These are phyloP conservation scores for Penicillium ochrochloron DNA, from an alignment of 495 filamentous ascomycete species.

Conservation along the genomic window DNA sequence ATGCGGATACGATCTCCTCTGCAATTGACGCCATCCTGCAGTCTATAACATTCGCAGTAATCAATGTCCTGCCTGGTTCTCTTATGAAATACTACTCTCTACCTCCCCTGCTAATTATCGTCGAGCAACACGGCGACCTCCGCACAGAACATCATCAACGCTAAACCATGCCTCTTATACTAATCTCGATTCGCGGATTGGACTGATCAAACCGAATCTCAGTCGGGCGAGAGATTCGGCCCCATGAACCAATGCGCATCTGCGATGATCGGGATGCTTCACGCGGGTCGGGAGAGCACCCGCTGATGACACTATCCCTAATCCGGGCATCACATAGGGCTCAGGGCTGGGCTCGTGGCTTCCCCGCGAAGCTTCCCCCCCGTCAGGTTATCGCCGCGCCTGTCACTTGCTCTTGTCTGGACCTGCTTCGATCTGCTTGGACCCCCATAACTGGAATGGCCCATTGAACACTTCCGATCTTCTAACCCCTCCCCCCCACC, in stretches of 20 bases:
- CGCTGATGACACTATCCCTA: constrained; percentile 12
- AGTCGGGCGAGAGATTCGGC: constrained; percentile 20
- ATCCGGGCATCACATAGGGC: constrained; percentile 30
- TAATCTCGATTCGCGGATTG: constrained; percentile 1
- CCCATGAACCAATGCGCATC: constrained; percentile 20
- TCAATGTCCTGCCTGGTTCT: constrained; percentile 7
- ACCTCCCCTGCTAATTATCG: background rate
- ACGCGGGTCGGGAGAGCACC: constrained; percentile 15
- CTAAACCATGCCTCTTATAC: background rate
- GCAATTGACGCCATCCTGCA: constrained; percentile 1
- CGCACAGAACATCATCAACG: constrained; percentile 18
- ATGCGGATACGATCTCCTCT: background rate
- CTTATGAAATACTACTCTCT: background rate
- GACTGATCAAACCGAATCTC: constrained; percentile 11
- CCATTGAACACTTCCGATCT: constrained; percentile 30
- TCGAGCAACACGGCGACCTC: constrained; percentile 25
- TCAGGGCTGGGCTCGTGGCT: constrained; percentile 37
- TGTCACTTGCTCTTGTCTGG: constrained; percentile 2
- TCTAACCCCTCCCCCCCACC: constrained; percentile 16
- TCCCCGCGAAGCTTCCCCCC: constrained; percentile 43
- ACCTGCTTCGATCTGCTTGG: constrained; percentile 8
- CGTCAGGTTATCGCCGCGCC: constrained; percentile 18
- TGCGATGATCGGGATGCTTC: constrained; percentile 13
- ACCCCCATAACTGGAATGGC: constrained; percentile 31
- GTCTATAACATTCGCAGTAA: constrained; percentile 25